These are phyloP conservation scores for Spergularia bocconei DNA, from an alignment of 148 eudicot species.

Conservation along the genomic window DNA sequence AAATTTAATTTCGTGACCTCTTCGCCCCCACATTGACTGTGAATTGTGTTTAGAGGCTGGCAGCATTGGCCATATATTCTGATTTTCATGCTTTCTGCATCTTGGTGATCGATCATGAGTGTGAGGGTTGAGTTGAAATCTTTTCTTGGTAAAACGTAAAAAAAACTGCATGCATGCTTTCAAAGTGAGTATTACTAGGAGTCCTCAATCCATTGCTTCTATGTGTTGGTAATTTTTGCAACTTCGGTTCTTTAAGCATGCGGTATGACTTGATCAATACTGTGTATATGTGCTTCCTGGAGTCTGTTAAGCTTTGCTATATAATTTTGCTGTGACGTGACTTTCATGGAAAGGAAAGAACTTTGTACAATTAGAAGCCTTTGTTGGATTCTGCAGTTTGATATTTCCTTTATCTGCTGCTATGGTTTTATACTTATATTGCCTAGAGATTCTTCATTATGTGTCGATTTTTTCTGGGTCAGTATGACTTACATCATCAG, in stretches of 20 bases:
- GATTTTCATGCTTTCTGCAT: not conserved
- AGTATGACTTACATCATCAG: not conserved
- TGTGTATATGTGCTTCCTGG: not conserved
- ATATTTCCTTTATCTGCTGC: not conserved
- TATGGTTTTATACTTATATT: not conserved
- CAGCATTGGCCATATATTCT: not conserved
- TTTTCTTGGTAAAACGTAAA: too few species aligned
- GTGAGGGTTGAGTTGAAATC: not conserved
- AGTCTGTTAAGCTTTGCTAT: not conserved
- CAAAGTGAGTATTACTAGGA: not conserved
- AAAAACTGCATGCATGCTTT: not conserved
- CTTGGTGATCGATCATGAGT: not conserved
- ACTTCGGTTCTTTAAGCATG: not conserved
- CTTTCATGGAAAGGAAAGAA: not conserved
- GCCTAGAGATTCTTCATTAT: not conserved
- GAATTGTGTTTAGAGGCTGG: not conserved
- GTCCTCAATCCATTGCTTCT: not conserved
- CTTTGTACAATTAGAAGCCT: not conserved
- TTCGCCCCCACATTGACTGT: not conserved
- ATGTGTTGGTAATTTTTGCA: not conserved
- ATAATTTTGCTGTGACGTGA: not conserved
- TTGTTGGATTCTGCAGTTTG: not conserved
- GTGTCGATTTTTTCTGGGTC: not conserved
- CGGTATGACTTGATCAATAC: not conserved
- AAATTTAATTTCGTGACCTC: too few species aligned